These are phyloP conservation scores for Limnomonas spitsbergensis DNA, from an alignment of 139 green algal genomes.

Conservation along the genomic window DNA sequence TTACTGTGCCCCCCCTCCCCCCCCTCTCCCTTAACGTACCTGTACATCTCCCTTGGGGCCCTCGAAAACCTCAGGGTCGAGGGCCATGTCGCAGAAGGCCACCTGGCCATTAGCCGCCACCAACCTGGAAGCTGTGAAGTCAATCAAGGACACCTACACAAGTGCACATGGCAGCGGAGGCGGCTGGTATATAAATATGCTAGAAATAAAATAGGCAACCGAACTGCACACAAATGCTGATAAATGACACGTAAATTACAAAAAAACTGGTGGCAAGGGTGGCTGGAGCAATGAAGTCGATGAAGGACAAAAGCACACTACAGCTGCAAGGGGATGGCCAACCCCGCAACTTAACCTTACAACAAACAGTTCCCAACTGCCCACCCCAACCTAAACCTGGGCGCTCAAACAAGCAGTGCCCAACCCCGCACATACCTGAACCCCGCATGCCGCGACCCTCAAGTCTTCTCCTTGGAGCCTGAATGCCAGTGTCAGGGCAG, in stretches of 20 bases:
- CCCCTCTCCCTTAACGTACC: conserved; percentile 29
- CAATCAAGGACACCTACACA: conserved; percentile 57
- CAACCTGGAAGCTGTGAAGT: conserved; percentile 75
- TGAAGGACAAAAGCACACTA: too few relatives aligned
- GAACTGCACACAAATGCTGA: background rate
- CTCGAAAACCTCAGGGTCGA: conserved; percentile 85
- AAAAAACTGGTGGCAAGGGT: too few relatives aligned
- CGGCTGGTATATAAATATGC: background rate
- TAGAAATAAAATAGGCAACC: background rate
- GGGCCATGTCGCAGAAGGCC: conserved; percentile 66
- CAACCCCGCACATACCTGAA: too few relatives aligned
- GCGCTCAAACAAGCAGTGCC: too few relatives aligned
- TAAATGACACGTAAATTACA: too few relatives aligned
- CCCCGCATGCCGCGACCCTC: too few relatives aligned
- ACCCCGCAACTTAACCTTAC: too few relatives aligned
- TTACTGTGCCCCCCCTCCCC: too few relatives aligned
- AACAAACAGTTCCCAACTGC: too few relatives aligned
- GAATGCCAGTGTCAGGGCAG: background rate
- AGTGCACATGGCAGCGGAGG: background rate
- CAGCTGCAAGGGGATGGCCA: too few relatives aligned
- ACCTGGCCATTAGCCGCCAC: conserved; percentile 32
- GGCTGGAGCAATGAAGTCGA: too few relatives aligned
- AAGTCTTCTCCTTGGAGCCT: conserved; percentile 29
- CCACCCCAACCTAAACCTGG: too few relatives aligned
- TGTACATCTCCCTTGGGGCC: conserved; percentile 79